phyloP scores from a whole-genome alignment of 805 yeast species.

The Pichia cephalocereana region DNA sequence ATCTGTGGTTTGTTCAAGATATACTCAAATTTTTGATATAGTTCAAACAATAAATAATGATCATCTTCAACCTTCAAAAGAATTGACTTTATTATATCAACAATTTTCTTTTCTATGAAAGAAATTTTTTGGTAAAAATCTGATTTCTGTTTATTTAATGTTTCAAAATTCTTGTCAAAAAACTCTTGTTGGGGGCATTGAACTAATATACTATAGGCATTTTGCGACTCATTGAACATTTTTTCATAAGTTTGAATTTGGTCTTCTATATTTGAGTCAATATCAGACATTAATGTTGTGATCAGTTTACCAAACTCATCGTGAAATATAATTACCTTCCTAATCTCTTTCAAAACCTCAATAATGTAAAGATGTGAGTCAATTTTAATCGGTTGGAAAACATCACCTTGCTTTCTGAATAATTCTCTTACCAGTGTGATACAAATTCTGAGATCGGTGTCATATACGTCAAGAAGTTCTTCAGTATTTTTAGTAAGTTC shows the following conservation, averaged over 20 bases:
- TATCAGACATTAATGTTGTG: not conserved
- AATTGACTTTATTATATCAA: conserved; percentile 29
- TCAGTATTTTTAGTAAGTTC: conserved; percentile 22
- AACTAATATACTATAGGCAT: not conserved
- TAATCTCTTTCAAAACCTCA: not conserved
- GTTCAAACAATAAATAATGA: conserved; percentile 41
- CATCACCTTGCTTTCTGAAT: conserved; percentile 63
- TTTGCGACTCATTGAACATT: conserved; percentile 1
- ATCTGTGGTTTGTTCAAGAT: conserved; percentile 45
- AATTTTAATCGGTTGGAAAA: conserved; percentile 56
- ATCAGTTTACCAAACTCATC: not conserved
- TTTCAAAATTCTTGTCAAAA: not conserved
- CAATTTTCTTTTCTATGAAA: conserved; percentile 37
- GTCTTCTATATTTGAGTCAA: not conserved
- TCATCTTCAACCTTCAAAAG: conserved; percentile 30
- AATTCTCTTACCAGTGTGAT: conserved; percentile 63
- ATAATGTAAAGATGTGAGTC: conserved; percentile 27
- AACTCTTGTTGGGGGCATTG: not conserved
- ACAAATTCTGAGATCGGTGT: conserved; percentile 52
- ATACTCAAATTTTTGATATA: conserved; percentile 40
- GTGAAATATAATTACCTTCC: not conserved
- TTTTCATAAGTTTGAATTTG: not conserved
- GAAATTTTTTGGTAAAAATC: conserved; percentile 34
- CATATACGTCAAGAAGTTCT: conserved; percentile 41
- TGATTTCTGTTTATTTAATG: conserved; percentile 5